Conservation (phyloP, 1,284 basidiomycete genomes). For the Malassezia restricta region DNA sequence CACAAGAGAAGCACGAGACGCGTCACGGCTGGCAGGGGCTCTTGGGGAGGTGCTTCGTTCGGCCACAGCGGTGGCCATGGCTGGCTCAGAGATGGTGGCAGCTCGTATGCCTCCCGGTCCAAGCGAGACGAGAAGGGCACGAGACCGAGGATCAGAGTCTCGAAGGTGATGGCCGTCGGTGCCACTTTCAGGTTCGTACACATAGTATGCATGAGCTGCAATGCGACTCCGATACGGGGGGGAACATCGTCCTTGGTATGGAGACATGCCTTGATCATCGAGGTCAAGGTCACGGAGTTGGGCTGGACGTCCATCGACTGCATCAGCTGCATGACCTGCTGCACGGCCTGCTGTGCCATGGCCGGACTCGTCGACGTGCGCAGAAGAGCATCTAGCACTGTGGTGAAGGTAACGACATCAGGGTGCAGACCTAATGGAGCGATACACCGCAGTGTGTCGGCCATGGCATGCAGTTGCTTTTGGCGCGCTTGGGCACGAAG, state of each 20-base stretch:
- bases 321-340: conserved; percentile 28
- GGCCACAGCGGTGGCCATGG: not conserved
- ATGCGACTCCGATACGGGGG: conserved; percentile 22
- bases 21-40: conserved; percentile 10
- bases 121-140: conserved; percentile 18
- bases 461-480: conserved; percentile 19
- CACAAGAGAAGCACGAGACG: conserved; percentile 21
- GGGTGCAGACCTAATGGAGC: conserved; percentile 17
- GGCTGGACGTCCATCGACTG: conserved; percentile 21
- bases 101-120: conserved; percentile 9
- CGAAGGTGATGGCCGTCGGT: conserved; percentile 30
- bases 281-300: conserved; percentile 31
- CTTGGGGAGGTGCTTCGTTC: not conserved
- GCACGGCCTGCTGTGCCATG: conserved; percentile 14
- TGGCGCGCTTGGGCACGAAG: conserved; percentile 25
- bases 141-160: conserved; percentile 20
- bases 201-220: conserved; percentile 31
- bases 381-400: conserved; percentile 30
- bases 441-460: conserved; percentile 20
- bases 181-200: conserved; percentile 19
- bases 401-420: conserved; percentile 37
- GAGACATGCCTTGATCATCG: conserved; percentile 37
- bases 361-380: conserved; percentile 19
- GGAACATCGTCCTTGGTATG: not conserved
- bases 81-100: not conserved